A percentile compares a stretch with the other conserved stretches of the same genome.
phyloP scores from a whole-genome alignment of 371 early-diverging fungal species.

The Mortierella sp. region DNA sequence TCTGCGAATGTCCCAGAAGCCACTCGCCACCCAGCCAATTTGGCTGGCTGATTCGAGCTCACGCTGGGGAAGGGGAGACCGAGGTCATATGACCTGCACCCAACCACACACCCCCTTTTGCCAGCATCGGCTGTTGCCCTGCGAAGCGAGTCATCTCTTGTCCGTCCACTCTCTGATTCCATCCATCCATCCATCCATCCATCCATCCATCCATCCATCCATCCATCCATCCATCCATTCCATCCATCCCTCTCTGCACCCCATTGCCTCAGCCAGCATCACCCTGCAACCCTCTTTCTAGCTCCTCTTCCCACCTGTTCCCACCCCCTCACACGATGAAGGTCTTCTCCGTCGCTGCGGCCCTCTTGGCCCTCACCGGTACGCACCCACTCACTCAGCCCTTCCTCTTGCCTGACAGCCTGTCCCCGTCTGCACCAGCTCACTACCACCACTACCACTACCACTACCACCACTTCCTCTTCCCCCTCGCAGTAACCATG shows the following conservation, averaged over 20 bases:
- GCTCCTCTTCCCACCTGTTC: background rate
- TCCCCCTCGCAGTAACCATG: background rate
- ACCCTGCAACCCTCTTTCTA: background rate
- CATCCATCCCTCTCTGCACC: slow-evolving; percentile 1
- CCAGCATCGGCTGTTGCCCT: too few relatives aligned
- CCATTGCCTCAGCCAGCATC: background rate
- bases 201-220: too few relatives aligned
- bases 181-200: too few relatives aligned
- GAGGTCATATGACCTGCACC: too few relatives aligned
- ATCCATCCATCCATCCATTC: too few relatives aligned
- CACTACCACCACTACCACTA: background rate
- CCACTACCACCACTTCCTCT: background rate
- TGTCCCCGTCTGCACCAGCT: background rate
- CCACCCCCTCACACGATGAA: slow-evolving; percentile 26
- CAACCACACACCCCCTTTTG: too few relatives aligned
- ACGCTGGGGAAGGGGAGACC: too few relatives aligned
- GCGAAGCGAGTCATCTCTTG: too few relatives aligned
- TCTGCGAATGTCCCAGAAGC: too few relatives aligned
- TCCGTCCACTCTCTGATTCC: too few relatives aligned
- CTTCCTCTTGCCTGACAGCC: background rate
- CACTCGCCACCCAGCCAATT: too few relatives aligned
- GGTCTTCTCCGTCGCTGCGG: slow-evolving; percentile 46
- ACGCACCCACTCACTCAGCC: slow-evolving; percentile 2
- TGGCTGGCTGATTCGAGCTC: too few relatives aligned
- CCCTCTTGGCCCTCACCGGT: slow-evolving; percentile 49